Evolutionary conservation across 2,329 filamentous ascomycete genomes (phyloP), one percentile per base, ranked within the genome.

Genomic region (Fusarium sp.): DNA sequence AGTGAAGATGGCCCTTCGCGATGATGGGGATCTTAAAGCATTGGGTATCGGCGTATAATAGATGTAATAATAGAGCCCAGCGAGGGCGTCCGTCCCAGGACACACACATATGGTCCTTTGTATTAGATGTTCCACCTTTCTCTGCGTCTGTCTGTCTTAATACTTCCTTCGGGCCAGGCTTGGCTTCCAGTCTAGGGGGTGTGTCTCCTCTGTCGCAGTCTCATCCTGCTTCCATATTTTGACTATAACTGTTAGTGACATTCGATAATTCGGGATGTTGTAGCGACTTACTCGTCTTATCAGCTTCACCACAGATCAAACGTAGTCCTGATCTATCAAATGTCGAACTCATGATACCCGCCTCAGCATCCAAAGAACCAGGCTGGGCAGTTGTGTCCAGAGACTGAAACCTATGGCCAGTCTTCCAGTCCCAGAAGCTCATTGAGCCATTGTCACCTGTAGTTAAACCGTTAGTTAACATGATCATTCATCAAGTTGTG

Each of bases 381-480:
- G 96, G 96, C 82, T 99, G 96, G 1, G 96, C 96, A 9, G 94
- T 94, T 5, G 94, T 97, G 77, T 99, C 95, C 14, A 96, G 88
- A 10, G 91, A 90, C 84, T 99, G 96, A 85, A 96, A 99, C 57
- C 93, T 89, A 81, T 99, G 91, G 0, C 97, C 96, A 0, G 95
- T 93, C 85, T 98, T 98, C 96, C 96, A 99, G 82, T 99, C 97
- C 93, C 95, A 99, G 87, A 99, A 99, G 76, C 91, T 94, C 87
- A 98, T 96, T 38, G 94, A 97, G 45, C 97, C 96, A 78, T 99
- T 98, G 80, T 99, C 96, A 56, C 92, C 84, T 85, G 60, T 0
- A 22, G 20, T 66, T 13, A 20, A 40, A 27, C 11, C 34, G 42
- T 79, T 67, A 77, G 70, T n/a, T 40, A 24, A 18, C 6, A 31